Conservation (phyloP, 495 filamentous ascomycete species). For the Podospora anserina region DNA sequence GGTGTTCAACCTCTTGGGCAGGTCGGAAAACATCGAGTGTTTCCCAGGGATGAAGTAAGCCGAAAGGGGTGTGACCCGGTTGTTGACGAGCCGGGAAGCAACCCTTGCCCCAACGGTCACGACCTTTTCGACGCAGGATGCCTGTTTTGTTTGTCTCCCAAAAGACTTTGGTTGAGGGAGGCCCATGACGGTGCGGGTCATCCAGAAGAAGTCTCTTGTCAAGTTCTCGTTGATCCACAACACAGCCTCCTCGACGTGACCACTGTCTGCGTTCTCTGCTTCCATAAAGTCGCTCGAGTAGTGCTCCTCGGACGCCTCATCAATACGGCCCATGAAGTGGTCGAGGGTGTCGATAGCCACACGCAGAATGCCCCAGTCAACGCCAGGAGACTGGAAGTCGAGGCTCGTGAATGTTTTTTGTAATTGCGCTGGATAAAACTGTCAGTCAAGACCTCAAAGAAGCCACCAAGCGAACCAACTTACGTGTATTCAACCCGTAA, state of each 20-base stretch:
- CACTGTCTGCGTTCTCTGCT: slow-evolving; percentile 25
- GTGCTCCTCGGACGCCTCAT: slow-evolving; percentile 36
- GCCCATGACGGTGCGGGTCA: slow-evolving; percentile 35
- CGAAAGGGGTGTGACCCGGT: slow-evolving; percentile 37
- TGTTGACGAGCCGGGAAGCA: slow-evolving; percentile 41
- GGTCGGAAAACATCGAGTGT: slow-evolving; percentile 37
- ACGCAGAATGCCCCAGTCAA: slow-evolving; percentile 44
- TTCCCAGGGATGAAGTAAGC: slow-evolving; percentile 40
- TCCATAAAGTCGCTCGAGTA: slow-evolving; percentile 31
- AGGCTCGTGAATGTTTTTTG: slow-evolving; percentile 45
- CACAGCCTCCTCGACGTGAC: slow-evolving; percentile 43
- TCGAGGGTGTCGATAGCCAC: slow-evolving; percentile 40
- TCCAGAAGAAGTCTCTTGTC: slow-evolving; percentile 39
- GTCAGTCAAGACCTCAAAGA: neutral
- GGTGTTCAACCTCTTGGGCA: slow-evolving; percentile 30
- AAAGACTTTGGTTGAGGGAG: slow-evolving; percentile 20
- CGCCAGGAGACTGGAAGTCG: slow-evolving; percentile 35
- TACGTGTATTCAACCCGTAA: slow-evolving; percentile 40
- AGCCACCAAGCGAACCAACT: slow-evolving; percentile 6
- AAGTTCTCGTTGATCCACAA: slow-evolving; percentile 41
- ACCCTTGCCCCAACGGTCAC: slow-evolving; percentile 38
- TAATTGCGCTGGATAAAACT: slow-evolving; percentile 32
- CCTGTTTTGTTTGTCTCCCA: slow-evolving; percentile 29
- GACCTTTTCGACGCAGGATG: slow-evolving; percentile 38
- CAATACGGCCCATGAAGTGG: slow-evolving; percentile 37